Percentiles rank a stretch among this genome's conserved stretches.
These are phyloP conservation scores for Thecamonas trahens DNA, from an alignment of 78 protist genomes.

Conservation along the genomic window DNA sequence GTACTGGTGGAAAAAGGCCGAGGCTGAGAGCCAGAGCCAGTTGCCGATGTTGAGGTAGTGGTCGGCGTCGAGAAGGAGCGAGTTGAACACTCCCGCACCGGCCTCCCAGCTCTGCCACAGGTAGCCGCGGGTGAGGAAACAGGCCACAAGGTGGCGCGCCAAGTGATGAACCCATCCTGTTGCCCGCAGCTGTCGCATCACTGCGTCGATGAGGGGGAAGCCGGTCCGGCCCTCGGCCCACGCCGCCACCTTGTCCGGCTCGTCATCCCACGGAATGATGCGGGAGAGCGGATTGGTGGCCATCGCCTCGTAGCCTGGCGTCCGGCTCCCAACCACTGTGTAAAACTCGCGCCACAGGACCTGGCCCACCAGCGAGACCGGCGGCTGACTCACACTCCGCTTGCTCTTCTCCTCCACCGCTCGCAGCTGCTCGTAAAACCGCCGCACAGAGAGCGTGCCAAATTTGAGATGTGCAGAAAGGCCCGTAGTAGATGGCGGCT, in stretches of 20 bases:
- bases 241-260: not conserved
- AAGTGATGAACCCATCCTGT: conserved; percentile 48
- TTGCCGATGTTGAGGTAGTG: conserved; percentile 33
- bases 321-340: too few species aligned
- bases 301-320: too few species aligned
- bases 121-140: conserved; percentile 53
- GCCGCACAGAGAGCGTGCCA: conserved; percentile 39
- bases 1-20: conserved; percentile 32
- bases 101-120: conserved; percentile 24
- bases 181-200: conserved; percentile 26
- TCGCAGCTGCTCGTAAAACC: not conserved
- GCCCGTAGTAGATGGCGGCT: conserved; percentile 11
- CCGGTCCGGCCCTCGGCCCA: conserved; percentile 20
- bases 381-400: too few species aligned
- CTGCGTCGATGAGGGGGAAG: conserved; percentile 47
- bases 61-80: conserved; percentile 23
- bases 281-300: not conserved
- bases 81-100: conserved; percentile 6
- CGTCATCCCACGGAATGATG: conserved; percentile 1
- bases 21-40: conserved; percentile 51
- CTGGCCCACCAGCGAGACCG: conserved; percentile 32
- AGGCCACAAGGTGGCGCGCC: conserved; percentile 51
- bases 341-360: conserved; percentile 38
- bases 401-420: not conserved
- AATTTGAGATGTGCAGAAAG: conserved; percentile 27